Base-by-base conservation (phyloP, 148 eudicot genomes). In the Persicaria maculosa region DNA sequence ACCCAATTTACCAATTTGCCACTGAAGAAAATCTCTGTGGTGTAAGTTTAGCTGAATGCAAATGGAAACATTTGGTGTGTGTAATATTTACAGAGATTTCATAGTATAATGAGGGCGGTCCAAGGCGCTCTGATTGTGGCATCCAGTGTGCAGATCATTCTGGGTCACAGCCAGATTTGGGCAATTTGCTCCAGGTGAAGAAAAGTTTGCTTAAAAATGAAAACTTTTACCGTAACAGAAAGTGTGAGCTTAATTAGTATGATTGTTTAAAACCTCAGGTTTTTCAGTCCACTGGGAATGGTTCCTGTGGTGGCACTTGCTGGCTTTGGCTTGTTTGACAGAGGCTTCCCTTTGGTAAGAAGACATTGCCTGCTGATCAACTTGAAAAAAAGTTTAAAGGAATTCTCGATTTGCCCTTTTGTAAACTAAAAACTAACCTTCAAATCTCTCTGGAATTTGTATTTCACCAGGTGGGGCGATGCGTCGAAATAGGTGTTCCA, bases 61-160 rank as follows among this genome's bases (percentile, higher is more conserved):
- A 72, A 50, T 19, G 70, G 43, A 44, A 45, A 44, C 22, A 15
- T 47, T 47, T 20, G 10, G 48, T 0, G 47, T 65, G 70, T 65
- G 47, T 65, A 46, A 67, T 53, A n/a, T 55, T 65, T 62, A 40
- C 83, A 95, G 99, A 89, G 92, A 78, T 95, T 95, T 80, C 78
- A 85, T 43, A 88, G 71, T 80, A 86, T 96, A 62, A 95, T 95
- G 97, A 81, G 94, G 80, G 97, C 92, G 64, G 85, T 88, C 76
- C 99, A 95, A 86, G 99, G 99, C 40, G 97, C 99, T 75, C 76
- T 95, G 48, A 95, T 95, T 52, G 99, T 90, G 54, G 96, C 97
- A 72, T 95, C 99, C 54, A 95, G 97, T 75, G 84, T 95, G 83
- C 99, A 95, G 83, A 90, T 95, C 75, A 92, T 95, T 46, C 83